Percentiles rank a stretch among this genome's conserved stretches.
phyloP scores from a whole-genome alignment of 176 grass and related monocot species.

The Musa itinerans region DNA sequence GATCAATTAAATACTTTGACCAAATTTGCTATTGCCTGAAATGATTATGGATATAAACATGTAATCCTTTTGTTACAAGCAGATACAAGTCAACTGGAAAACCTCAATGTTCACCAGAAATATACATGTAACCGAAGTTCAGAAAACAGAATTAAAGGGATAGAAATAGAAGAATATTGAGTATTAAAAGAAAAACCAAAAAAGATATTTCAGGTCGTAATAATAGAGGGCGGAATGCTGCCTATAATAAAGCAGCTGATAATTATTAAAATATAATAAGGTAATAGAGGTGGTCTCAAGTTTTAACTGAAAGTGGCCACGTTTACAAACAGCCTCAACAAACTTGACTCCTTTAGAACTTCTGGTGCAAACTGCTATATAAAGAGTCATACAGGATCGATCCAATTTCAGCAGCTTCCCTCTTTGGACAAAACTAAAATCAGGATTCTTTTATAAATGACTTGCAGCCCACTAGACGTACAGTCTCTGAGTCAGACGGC shows the following conservation, averaged over 20 bases:
- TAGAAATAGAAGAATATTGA: too few relatives aligned
- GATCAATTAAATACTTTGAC: neutral
- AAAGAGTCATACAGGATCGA: neutral
- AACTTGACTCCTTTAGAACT: too few relatives aligned
- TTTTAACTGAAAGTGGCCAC: too few relatives aligned
- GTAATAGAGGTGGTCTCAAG: too few relatives aligned
- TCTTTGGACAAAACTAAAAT: neutral
- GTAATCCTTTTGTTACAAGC: neutral
- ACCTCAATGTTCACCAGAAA: too few relatives aligned
- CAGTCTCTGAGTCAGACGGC: neutral
- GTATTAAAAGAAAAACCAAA: too few relatives aligned
- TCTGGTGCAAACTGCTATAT: too few relatives aligned
- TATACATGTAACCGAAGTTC: too few relatives aligned
- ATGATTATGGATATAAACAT: neutral
- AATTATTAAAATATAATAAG: neutral
- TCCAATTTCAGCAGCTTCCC: neutral
- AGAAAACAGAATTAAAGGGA: too few relatives aligned
- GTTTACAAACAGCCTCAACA: too few relatives aligned
- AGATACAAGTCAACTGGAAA: neutral
- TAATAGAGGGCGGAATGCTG: too few relatives aligned
- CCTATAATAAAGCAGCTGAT: neutral
- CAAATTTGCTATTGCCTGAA: neutral
- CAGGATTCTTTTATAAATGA: neutral
- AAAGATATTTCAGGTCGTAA: too few relatives aligned
- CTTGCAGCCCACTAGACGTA: neutral